Evolutionary conservation across 805 yeast species (phyloP).

Genomic region (Candida nitratophila): DNA sequence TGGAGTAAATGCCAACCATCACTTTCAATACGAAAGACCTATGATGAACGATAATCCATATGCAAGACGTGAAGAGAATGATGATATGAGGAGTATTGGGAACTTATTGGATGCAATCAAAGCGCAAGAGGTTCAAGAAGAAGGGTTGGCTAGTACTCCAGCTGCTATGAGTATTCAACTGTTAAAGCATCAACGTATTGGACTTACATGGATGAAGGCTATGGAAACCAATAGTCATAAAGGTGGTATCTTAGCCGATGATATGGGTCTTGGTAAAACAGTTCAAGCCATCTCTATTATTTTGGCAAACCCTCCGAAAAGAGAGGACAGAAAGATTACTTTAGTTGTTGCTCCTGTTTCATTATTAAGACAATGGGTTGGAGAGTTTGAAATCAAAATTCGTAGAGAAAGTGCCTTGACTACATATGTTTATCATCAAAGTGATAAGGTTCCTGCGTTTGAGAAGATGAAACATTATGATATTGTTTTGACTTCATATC

Average conservation of each 20-base stretch:
- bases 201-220: constrained; percentile 71
- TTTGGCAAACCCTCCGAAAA: constrained; percentile 32
- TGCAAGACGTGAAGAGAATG: background rate
- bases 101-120: constrained; percentile 43
- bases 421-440: constrained; percentile 56
- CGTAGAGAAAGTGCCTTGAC: constrained; percentile 35
- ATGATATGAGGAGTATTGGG: constrained; percentile 7
- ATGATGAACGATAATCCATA: too few species aligned
- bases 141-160: constrained; percentile 60
- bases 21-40: too few species aligned
- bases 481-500: constrained; percentile 74
- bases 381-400: constrained; percentile 62
- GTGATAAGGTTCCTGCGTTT: constrained; percentile 36
- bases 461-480: constrained; percentile 49
- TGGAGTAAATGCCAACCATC: too few species aligned
- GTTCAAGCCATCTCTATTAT: constrained; percentile 61
- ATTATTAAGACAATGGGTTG: constrained; percentile 77
- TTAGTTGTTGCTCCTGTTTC: constrained; percentile 91
- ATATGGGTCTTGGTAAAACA: constrained; percentile 80
- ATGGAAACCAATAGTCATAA: constrained; percentile 54
- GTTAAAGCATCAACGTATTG: constrained; percentile 68
- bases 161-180: constrained; percentile 41
- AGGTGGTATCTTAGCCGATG: constrained; percentile 76
- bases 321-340: constrained; percentile 40
- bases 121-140: constrained; percentile 41